Evolutionary conservation across 2,329 filamentous ascomycete species (phyloP), one percentile per base, ranked within the genome.

Genomic region (Claviceps cyperi): DNA sequence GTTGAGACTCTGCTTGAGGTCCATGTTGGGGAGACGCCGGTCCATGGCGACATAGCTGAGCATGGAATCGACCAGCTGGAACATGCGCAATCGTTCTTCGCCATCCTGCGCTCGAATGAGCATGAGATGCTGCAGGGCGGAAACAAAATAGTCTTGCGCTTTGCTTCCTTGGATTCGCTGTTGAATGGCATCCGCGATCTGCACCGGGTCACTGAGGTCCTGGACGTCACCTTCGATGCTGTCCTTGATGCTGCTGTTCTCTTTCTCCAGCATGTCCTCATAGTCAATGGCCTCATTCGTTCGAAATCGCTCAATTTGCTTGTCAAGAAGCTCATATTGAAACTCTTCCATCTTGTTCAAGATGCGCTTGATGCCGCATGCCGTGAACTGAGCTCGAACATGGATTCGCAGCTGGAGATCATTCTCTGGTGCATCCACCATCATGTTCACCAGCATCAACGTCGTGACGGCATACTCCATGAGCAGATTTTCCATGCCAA

Each of bases 41-140:
- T 98, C 92, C 91, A 98, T 98, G 59, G 91, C 91, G 54, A 98
- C 91, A 66, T 97, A 97, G 67, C 89, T 95, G 56, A 98, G 80
- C 89, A 97, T 97, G n/a, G 87, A 84, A 67, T 98, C 92, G 28
- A 97, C 90, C 28, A 98, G 79, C 71, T 97, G 92, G 69, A 97
- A 98, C 84, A 96, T 92, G 46, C 88, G 83, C 54, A 96, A 69
- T 14, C 89, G 81, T 66, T 98, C 92, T 63, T 97, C 92, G 46
- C 85, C 84, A 59, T 94, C 88, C 56, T 89, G 92, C 61, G 95
- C 86, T 51, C 89, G 80, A 56, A 97, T 94, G 43, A 98, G 77
- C 58, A 98, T 76, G 64, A 98, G 76, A 70, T 98, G 92, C 64
- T 98, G 92, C 67, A 98, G 79, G 19, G 91, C 87, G 45, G 91